phyloP scores from a whole-genome alignment of 73 alveolate species.

The Tetrahymena elliotti region DNA sequence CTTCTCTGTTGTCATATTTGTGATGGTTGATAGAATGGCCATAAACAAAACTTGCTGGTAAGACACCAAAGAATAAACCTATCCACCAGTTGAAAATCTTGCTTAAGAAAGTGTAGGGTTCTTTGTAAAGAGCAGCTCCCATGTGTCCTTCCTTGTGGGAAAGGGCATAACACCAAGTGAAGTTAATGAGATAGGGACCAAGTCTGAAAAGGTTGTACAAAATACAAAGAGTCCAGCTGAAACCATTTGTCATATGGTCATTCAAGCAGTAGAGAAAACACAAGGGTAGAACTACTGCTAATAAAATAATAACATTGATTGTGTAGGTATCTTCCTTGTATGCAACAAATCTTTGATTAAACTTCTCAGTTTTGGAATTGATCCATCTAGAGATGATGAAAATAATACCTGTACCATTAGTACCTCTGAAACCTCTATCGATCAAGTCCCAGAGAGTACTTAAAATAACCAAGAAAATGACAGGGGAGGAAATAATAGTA shows the following conservation, averaged over 20 bases:
- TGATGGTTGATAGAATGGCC: slow-evolving; percentile 10
- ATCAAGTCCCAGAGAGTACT: background rate
- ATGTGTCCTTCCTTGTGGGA: slow-evolving; percentile 16
- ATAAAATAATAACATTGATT: background rate
- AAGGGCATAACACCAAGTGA: background rate
- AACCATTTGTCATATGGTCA: background rate
- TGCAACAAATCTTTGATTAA: background rate
- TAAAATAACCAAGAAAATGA: background rate
- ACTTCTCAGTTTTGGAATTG: background rate
- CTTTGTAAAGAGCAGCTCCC: background rate
- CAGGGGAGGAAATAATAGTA: background rate
- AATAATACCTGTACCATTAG: background rate
- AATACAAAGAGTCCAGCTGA: background rate
- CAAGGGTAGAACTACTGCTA: background rate
- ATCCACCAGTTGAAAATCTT: slow-evolving; percentile 10
- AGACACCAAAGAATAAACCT: slow-evolving; percentile 1
- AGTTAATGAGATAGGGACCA: background rate
- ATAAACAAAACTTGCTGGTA: background rate
- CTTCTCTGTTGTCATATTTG: background rate
- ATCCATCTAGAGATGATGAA: background rate
- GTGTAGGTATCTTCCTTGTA: slow-evolving; percentile 6
- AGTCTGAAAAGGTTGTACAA: background rate
- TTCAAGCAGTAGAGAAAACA: background rate
- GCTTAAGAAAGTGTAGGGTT: background rate
- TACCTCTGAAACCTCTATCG: background rate